These are phyloP conservation scores for Vickermania ingenoplastis DNA, from an alignment of 208 protist genomes.

Conservation along the genomic window DNA sequence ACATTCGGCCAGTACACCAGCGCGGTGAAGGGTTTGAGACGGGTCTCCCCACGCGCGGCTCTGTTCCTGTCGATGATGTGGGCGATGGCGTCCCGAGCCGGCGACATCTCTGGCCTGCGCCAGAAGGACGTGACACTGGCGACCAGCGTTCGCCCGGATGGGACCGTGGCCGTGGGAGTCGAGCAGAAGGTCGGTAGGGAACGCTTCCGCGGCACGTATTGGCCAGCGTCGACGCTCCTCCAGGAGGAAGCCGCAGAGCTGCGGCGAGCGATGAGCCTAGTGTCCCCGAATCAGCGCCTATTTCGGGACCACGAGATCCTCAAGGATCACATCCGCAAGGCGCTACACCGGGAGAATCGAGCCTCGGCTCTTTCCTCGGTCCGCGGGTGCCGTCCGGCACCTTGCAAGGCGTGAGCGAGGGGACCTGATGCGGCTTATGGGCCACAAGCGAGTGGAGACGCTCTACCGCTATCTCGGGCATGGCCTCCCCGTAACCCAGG, in stretches of 20 bases:
- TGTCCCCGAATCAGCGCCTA: neutral
- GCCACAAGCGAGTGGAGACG: neutral
- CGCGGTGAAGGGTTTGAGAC: neutral
- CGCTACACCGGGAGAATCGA: neutral
- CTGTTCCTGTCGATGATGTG: slow-evolving; percentile 2
- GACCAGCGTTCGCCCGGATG: neutral
- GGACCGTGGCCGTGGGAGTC: neutral
- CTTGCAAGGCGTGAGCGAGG: neutral
- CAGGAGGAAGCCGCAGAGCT: neutral
- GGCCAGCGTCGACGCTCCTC: neutral
- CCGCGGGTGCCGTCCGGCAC: slow-evolving; percentile 1
- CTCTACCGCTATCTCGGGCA: neutral
- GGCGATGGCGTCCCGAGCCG: neutral
- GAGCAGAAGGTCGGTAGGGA: neutral
- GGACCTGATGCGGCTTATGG: neutral
- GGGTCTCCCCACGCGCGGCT: neutral
- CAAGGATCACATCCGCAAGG: neutral
- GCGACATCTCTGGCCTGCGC: slow-evolving; percentile 1
- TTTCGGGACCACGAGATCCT: neutral
- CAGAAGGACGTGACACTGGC: neutral
- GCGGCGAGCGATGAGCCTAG: neutral
- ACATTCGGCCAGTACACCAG: neutral
- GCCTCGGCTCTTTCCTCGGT: neutral
- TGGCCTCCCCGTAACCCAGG: slow-evolving; percentile 2
- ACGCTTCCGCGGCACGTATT: neutral